Evolutionary conservation across 2,329 filamentous ascomycete genomes (phyloP).

Genomic region (Talaromyces albobiverticillius): DNA sequence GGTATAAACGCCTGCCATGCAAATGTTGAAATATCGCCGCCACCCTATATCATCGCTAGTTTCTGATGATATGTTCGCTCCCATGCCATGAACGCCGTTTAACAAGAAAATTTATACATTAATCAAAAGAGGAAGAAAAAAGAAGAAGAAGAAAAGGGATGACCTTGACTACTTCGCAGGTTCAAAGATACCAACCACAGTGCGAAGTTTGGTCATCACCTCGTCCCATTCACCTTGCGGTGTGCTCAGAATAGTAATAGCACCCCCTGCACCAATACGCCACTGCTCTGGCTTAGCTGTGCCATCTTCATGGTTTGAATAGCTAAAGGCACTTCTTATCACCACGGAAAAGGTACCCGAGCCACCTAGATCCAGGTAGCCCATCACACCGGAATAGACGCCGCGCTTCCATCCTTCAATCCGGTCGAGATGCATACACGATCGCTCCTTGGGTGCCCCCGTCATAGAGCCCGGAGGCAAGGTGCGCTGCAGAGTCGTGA

Average conservation of each 20-base stretch:
- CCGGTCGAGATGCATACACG: conserved; percentile 73
- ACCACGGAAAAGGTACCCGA: conserved; percentile 88
- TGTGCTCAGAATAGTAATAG: conserved; percentile 81
- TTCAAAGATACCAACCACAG: conserved; percentile 41
- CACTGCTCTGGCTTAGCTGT: conserved; percentile 49
- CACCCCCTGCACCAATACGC: conserved; percentile 85
- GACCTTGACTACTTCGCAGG: not conserved
- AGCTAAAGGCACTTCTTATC: conserved; percentile 72
- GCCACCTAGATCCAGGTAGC: conserved; percentile 83
- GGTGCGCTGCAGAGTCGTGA: conserved; percentile 73
- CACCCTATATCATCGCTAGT: no score
- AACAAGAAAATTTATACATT: not conserved
- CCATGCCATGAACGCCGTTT: no score
- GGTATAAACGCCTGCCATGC: conserved; percentile 5
- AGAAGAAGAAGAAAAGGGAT: not conserved
- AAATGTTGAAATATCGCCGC: conserved; percentile 2
- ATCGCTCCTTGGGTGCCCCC: conserved; percentile 89
- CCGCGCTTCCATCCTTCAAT: conserved; percentile 67
- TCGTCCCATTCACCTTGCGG: conserved; percentile 81
- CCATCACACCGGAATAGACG: conserved; percentile 83
- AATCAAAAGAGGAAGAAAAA: not conserved
- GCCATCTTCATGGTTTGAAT: conserved; percentile 23
- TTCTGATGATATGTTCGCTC: no score
- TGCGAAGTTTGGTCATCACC: conserved; percentile 72
- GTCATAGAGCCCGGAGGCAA: conserved; percentile 95